A percentile compares a stretch with the other conserved stretches of the same genome.
Conservation (phyloP, 495 filamentous ascomycete species). For the Daldinia loculata region DNA sequence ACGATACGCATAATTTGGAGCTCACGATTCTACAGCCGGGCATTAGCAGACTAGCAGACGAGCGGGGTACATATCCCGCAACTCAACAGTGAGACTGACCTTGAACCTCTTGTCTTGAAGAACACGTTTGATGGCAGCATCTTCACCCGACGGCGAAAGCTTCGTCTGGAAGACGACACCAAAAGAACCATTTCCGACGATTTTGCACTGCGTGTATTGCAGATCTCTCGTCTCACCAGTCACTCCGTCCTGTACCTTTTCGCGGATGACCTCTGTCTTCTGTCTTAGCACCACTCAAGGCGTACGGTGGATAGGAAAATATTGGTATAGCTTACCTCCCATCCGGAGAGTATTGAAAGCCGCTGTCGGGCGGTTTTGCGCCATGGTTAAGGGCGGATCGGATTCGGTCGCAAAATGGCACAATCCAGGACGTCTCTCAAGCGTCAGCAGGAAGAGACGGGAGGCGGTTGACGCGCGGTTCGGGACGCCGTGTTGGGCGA, state of each 20-base stretch:
- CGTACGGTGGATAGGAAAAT: conserved; percentile 11
- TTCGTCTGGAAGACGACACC: conserved; percentile 99
- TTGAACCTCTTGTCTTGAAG: conserved; percentile 99
- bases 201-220: conserved; percentile 99
- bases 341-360: conserved; percentile 63
- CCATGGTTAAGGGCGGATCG: conserved; percentile 51
- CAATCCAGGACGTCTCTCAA: conserved; percentile 47
- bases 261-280: conserved; percentile 87
- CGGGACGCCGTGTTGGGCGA: conserved; percentile 60
- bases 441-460: conserved; percentile 46
- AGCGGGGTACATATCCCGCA: conserved; percentile 1
- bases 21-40: conserved; percentile 81
- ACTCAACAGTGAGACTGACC: conserved; percentile 58
- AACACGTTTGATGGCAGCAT: conserved; percentile 98
- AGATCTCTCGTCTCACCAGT: conserved; percentile 96
- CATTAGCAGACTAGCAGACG: conserved; percentile 53
- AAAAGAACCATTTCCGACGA: conserved; percentile 99
- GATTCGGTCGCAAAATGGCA: conserved; percentile 41
- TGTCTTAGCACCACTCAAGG: conserved; percentile 29
- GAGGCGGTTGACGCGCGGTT: conserved; percentile 41
- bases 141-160: conserved; percentile 93
- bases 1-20: conserved; percentile 99
- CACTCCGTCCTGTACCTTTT: conserved; percentile 98
- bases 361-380: conserved; percentile 59
- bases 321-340: conserved; percentile 57